Evolutionary conservation across 345 rosid genomes (phyloP).

Genomic region (Brassica cretica): DNA sequence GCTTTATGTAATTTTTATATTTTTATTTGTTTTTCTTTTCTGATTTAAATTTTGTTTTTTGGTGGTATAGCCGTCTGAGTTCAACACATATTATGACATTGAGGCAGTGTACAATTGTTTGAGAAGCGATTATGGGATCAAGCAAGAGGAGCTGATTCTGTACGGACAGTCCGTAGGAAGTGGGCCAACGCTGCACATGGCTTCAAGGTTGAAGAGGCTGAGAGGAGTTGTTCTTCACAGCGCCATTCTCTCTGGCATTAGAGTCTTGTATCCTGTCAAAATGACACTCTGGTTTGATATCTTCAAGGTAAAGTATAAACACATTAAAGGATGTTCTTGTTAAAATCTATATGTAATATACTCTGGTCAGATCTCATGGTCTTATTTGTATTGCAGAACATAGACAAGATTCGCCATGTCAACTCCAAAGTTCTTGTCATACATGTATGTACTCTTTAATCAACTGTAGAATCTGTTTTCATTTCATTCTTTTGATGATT

Average conservation of each 20-base stretch:
- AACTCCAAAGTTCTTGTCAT: slow-evolving; percentile 85
- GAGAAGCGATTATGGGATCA: slow-evolving; percentile 65
- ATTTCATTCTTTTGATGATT: slow-evolving; percentile 4
- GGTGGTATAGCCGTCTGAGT: slow-evolving; percentile 69
- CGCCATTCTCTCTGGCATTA: slow-evolving; percentile 91
- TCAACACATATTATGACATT: slow-evolving; percentile 90
- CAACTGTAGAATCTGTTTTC: background rate
- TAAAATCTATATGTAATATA: background rate
- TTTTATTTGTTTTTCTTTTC: background rate
- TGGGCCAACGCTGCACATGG: slow-evolving; percentile 91
- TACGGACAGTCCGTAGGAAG: slow-evolving; percentile 99
- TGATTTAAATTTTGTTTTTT: background rate
- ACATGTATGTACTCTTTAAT: slow-evolving; percentile 64
- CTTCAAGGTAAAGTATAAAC: slow-evolving; percentile 56
- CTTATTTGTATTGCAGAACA: slow-evolving; percentile 60
- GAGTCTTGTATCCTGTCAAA: slow-evolving; percentile 91
- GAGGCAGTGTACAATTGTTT: slow-evolving; percentile 86
- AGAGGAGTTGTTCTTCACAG: slow-evolving; percentile 96
- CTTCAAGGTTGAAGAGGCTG: slow-evolving; percentile 59
- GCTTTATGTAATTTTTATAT: background rate
- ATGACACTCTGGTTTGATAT: slow-evolving; percentile 96
- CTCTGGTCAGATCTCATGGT: background rate
- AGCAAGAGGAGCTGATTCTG: slow-evolving; percentile 78
- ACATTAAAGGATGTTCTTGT: background rate
- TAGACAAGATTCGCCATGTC: slow-evolving; percentile 92